phyloP scores from a whole-genome alignment of 2,329 filamentous ascomycete genomes.

The Colletotrichum chlorophyti region DNA sequence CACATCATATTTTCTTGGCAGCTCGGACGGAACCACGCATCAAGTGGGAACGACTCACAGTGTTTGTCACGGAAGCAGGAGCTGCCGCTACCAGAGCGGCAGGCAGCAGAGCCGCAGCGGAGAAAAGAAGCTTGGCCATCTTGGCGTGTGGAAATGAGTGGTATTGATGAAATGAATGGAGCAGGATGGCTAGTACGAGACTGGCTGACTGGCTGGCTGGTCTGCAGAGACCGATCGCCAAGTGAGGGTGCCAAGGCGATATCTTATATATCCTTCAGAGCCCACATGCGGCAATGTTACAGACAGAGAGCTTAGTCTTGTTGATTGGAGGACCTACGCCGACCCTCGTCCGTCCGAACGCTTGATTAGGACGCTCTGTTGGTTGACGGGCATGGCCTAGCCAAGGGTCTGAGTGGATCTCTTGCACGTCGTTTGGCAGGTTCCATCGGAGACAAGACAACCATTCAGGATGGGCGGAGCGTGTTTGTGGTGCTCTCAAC shows the following conservation, averaged over 20 bases:
- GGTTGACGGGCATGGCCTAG: conserved; percentile 13
- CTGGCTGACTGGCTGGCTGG: too few species aligned
- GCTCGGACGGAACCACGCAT: neutral
- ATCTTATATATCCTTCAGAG: conserved; percentile 20
- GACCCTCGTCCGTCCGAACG: conserved; percentile 17
- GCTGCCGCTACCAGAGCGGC: conserved; percentile 15
- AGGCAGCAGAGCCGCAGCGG: conserved; percentile 18
- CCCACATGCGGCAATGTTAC: neutral
- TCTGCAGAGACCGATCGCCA: neutral
- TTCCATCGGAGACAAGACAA: neutral
- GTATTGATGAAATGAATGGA: conserved; percentile 5
- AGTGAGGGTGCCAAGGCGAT: conserved; percentile 5
- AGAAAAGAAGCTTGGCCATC: conserved; percentile 12
- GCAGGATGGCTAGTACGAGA: conserved; percentile 6
- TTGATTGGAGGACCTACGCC: conserved; percentile 11
- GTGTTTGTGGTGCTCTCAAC: neutral
- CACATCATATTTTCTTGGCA: neutral
- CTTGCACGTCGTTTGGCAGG: neutral
- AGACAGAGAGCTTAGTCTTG: neutral
- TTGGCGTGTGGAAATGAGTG: conserved; percentile 13
- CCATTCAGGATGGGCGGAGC: neutral
- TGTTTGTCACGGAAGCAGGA: neutral
- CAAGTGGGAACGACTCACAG: conserved; percentile 1
- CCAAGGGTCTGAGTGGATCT: conserved; percentile 5
- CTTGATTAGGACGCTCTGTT: conserved; percentile 1